Percentiles rank a stretch among this genome's conserved stretches.
phyloP scores from a whole-genome alignment of 805 yeast species.

The Sugiyamaella mastotermitis region DNA sequence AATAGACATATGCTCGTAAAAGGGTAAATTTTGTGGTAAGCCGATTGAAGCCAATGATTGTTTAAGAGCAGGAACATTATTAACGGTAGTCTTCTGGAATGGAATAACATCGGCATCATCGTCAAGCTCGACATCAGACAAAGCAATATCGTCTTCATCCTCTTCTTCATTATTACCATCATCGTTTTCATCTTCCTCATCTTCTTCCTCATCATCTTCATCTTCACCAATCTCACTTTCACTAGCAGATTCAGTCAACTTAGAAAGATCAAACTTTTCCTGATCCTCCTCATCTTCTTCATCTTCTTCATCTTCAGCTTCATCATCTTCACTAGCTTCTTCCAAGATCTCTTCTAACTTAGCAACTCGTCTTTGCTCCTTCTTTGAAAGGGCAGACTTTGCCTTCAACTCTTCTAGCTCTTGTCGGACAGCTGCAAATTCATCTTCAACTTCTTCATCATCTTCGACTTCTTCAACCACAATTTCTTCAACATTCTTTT shows the following conservation, averaged over 20 bases:
- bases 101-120: slow-evolving; percentile 95
- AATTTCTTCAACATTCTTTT: not conserved
- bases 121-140: slow-evolving; percentile 87
- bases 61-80: slow-evolving; percentile 69
- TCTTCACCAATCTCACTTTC: slow-evolving; percentile 31
- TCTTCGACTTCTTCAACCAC: slow-evolving; percentile 3
- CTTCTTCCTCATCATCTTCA: slow-evolving; percentile 33
- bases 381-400: slow-evolving; percentile 13
- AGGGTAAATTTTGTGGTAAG: slow-evolving; percentile 55
- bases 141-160: slow-evolving; percentile 77
- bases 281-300: slow-evolving; percentile 16
- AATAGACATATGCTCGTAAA: slow-evolving; percentile 78
- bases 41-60: slow-evolving; percentile 27
- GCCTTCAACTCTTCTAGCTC: slow-evolving; percentile 5
- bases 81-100: slow-evolving; percentile 79
- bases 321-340: slow-evolving; percentile 22
- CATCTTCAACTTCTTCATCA: slow-evolving; percentile 6
- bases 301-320: slow-evolving; percentile 28
- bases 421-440: slow-evolving; percentile 6
- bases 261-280: slow-evolving; percentile 21
- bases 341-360: slow-evolving; percentile 8
- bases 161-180: slow-evolving; percentile 54
- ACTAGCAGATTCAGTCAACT: slow-evolving; percentile 28
- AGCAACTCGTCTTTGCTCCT: slow-evolving; percentile 17
- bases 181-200: slow-evolving; percentile 40